Conservation (phyloP, 805 yeast genomes). For the Candida ulmi region DNA sequence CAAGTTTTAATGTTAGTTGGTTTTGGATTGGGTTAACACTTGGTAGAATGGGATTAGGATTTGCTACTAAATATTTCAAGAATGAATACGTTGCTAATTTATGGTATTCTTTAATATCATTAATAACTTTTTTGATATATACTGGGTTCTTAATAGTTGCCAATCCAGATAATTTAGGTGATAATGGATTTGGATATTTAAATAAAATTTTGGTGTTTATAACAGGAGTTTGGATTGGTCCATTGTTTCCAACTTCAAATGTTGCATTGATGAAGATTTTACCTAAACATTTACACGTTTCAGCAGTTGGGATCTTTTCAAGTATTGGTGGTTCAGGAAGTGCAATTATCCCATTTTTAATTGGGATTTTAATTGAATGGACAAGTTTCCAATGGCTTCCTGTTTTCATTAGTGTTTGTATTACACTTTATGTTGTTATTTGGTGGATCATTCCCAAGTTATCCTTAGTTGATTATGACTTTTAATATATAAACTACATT, state of each 20-base stretch:
- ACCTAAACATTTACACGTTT: constrained; percentile 54
- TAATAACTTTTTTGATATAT: constrained; percentile 22
- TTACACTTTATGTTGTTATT: constrained; percentile 6
- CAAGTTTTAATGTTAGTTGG: constrained; percentile 66
- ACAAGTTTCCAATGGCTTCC: constrained; percentile 25
- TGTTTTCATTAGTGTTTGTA: constrained; percentile 6
- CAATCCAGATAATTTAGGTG: background rate
- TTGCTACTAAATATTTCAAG: constrained; percentile 42
- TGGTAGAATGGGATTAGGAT: constrained; percentile 59
- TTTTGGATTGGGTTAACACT: constrained; percentile 68
- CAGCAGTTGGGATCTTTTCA: constrained; percentile 69
- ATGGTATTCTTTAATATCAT: constrained; percentile 29
- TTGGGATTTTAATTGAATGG: constrained; percentile 38
- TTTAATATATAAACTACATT: too few relatives aligned
- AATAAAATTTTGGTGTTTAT: constrained; percentile 25
- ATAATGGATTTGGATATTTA: background rate
- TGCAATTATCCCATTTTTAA: constrained; percentile 63
- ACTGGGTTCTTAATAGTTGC: constrained; percentile 3
- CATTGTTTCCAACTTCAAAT: constrained; percentile 68
- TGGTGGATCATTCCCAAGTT: constrained; percentile 9
- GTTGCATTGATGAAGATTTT: constrained; percentile 56
- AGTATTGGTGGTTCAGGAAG: constrained; percentile 83
- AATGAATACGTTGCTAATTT: constrained; percentile 37
- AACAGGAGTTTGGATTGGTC: constrained; percentile 61
- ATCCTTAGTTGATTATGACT: background rate